Conservation (phyloP, 2,329 filamentous ascomycete species). For the Byssochlamys sp. region DNA sequence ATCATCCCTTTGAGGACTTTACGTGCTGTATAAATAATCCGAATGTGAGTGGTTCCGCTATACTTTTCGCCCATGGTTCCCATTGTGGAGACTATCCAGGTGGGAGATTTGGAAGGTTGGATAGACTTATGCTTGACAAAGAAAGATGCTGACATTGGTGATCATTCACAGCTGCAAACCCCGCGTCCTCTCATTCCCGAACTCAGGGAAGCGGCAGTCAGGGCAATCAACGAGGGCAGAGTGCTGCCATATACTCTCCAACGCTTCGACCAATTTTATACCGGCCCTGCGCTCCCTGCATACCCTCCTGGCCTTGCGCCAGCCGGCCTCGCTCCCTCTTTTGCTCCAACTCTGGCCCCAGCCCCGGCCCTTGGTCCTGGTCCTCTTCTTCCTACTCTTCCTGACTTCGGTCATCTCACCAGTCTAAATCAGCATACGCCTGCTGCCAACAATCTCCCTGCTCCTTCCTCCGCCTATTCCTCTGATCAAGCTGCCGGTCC, state of each 20-base stretch:
- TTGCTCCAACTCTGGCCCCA: too few species aligned
- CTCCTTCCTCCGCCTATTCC: neutral
- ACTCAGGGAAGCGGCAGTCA: neutral
- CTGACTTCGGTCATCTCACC: neutral
- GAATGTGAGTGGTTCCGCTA: conserved; percentile 1
- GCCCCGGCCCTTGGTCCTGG: too few species aligned
- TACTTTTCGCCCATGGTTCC: neutral
- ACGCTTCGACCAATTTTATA: neutral
- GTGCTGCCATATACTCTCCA: neutral
- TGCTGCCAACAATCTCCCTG: neutral
- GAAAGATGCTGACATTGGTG: neutral
- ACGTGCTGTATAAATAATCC: conserved; percentile 3
- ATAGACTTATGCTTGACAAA: neutral
- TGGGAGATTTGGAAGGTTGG: neutral
- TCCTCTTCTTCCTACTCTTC: neutral
- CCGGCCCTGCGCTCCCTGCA: neutral
- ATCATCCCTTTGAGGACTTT: conserved; percentile 1
- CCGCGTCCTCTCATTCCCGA: neutral
- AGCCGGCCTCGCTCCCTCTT: neutral
- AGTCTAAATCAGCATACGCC: neutral
- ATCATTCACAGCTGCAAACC: neutral
- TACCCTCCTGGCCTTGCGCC: neutral
- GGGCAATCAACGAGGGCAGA: neutral
- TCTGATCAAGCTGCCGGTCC: neutral
- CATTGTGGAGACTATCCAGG: neutral